These are phyloP conservation scores for Carex pumila DNA, from an alignment of 176 grass and related monocot species.

Conservation along the genomic window DNA sequence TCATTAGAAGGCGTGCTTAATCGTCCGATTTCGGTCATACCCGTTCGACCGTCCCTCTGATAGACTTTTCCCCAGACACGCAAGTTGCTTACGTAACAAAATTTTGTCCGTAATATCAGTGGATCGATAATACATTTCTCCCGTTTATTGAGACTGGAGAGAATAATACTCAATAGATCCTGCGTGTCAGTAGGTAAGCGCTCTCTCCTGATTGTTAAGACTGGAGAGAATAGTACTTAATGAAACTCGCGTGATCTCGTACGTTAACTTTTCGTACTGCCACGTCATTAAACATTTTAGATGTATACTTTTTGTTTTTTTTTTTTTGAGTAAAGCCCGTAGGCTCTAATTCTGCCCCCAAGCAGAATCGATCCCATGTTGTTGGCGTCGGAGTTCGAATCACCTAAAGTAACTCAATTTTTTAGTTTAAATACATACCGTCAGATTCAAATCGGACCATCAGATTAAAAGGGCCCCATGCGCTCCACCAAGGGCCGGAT, in stretches of 20 bases:
- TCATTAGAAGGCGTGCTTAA: not conserved
- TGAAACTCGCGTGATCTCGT: not conserved
- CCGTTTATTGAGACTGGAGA: not conserved
- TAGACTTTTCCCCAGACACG: not conserved
- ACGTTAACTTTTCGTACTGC: not conserved
- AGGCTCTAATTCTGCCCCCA: too few relatives aligned
- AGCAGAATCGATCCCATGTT: too few relatives aligned
- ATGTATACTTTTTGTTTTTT: not conserved
- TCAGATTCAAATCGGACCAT: too few relatives aligned
- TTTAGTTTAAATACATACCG: too few relatives aligned
- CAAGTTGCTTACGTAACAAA: not conserved
- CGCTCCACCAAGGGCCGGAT: too few relatives aligned
- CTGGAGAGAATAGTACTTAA: not conserved
- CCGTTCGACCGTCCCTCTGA: not conserved
- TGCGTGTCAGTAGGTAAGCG: too few relatives aligned
- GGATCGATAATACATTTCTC: too few relatives aligned
- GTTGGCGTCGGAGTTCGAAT: not conserved
- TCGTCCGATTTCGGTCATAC: not conserved
- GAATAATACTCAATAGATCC: not conserved
- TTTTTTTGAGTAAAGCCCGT: too few relatives aligned
- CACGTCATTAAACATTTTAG: not conserved
- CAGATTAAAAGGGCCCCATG: too few relatives aligned
- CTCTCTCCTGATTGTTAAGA: not conserved
- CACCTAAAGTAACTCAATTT: too few relatives aligned
- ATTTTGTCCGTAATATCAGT: not conserved